A percentile compares a stretch with the other conserved stretches of the same genome.
Evolutionary conservation across 805 yeast genomes (phyloP).

Genomic region (Danielia oregonensis): DNA sequence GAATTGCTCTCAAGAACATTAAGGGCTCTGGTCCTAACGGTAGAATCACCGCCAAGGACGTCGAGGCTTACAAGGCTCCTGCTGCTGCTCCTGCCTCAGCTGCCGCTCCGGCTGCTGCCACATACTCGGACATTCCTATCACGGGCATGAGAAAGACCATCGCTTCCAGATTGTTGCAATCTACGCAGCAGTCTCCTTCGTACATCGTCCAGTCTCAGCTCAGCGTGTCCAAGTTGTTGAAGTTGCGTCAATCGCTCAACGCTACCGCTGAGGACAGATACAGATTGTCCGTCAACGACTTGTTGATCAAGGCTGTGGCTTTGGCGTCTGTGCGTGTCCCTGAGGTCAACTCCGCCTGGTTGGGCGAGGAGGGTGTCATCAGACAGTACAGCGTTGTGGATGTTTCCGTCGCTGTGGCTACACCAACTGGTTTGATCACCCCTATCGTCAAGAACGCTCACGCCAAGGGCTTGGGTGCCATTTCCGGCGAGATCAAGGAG

Average conservation of each 20-base stretch:
- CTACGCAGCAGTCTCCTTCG: slow-evolving; percentile 85
- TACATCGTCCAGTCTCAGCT: slow-evolving; percentile 87
- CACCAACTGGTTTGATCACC: slow-evolving; percentile 95
- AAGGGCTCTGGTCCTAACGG: slow-evolving; percentile 95
- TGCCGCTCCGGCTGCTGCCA: slow-evolving; percentile 45
- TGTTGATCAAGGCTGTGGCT: slow-evolving; percentile 91
- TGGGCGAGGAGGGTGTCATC: slow-evolving; percentile 82
- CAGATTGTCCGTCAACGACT: slow-evolving; percentile 90
- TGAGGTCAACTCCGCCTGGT: slow-evolving; percentile 90
- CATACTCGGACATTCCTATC: slow-evolving; percentile 80
- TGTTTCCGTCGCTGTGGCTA: slow-evolving; percentile 97
- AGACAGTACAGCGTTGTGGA: slow-evolving; percentile 91
- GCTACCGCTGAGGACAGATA: slow-evolving; percentile 80
- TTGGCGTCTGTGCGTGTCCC: slow-evolving; percentile 89
- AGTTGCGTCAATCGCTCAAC: slow-evolving; percentile 87
- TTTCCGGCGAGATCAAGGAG: slow-evolving; percentile 83
- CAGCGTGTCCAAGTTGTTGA: slow-evolving; percentile 84
- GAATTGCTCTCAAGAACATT: slow-evolving; percentile 78
- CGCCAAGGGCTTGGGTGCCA: slow-evolving; percentile 76
- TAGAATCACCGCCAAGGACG: slow-evolving; percentile 87
- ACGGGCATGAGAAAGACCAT: slow-evolving; percentile 92
- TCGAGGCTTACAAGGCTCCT: slow-evolving; percentile 61
- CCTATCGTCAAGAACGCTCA: slow-evolving; percentile 92
- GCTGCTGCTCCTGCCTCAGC: slow-evolving; percentile 44
- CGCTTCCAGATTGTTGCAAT: slow-evolving; percentile 80